These are phyloP conservation scores for Lactifluus subvellereus DNA, from an alignment of 768 basidiomycete genomes.

Conservation along the genomic window DNA sequence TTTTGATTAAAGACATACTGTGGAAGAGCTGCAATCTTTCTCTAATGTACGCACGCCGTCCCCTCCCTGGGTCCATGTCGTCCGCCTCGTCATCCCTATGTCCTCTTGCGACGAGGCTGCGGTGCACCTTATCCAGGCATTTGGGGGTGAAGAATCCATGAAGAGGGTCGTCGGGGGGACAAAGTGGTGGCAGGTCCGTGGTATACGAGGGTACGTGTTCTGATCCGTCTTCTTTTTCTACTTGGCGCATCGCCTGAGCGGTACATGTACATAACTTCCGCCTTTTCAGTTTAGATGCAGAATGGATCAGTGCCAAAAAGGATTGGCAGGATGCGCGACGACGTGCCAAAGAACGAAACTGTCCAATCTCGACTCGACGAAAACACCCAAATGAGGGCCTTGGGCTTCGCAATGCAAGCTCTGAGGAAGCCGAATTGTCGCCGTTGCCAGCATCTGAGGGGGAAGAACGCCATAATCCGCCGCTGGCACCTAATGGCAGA, in stretches of 20 bases:
- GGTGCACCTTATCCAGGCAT: conserved; percentile 58
- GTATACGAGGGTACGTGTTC: conserved; percentile 59
- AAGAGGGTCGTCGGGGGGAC: conserved; percentile 75
- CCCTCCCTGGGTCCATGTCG: conserved; percentile 76
- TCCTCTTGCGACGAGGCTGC: conserved; percentile 73
- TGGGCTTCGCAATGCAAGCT: not conserved
- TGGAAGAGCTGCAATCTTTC: conserved; percentile 80
- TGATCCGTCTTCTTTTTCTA: conserved; percentile 20
- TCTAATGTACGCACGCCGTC: conserved; percentile 77
- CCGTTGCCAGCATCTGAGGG: conserved; percentile 14
- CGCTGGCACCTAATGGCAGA: conserved; percentile 19
- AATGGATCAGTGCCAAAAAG: conserved; percentile 84
- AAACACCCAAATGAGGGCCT: not conserved
- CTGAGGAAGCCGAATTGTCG: not conserved
- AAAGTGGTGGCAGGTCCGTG: conserved; percentile 98
- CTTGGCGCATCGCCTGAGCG: not conserved
- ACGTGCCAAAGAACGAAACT: conserved; percentile 35
- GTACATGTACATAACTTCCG: not conserved
- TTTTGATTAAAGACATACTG: conserved; percentile 54
- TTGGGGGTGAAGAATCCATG: conserved; percentile 77
- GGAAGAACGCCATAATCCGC: conserved; percentile 21
- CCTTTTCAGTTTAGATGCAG: conserved; percentile 60
- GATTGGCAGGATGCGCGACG: conserved; percentile 71
- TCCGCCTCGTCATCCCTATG: conserved; percentile 67
- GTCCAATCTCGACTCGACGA: not conserved